These are phyloP conservation scores for Trichoderma aggressivum DNA, from an alignment of 2,329 filamentous ascomycete species.

Conservation along the genomic window DNA sequence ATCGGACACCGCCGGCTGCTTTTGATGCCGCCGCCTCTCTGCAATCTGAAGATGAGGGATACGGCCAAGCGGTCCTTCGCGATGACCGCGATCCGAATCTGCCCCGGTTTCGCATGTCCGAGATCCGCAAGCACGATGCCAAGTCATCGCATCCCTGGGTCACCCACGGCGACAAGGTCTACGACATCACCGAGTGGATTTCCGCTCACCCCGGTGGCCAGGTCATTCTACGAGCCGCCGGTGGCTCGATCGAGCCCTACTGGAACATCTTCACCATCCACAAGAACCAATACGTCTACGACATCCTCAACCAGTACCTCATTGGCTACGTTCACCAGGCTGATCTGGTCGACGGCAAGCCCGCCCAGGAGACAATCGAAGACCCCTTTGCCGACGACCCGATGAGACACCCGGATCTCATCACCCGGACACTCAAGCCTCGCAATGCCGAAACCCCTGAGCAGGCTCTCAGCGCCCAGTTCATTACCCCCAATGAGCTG, in stretches of 20 bases:
- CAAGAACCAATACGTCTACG: slow-evolving; percentile 60
- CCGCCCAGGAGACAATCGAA: slow-evolving; percentile 52
- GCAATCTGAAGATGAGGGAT: background rate
- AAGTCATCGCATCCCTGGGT: slow-evolving; percentile 59
- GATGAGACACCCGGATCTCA: slow-evolving; percentile 47
- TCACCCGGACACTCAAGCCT: slow-evolving; percentile 52
- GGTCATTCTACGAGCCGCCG: slow-evolving; percentile 64
- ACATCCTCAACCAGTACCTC: slow-evolving; percentile 62
- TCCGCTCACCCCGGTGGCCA: slow-evolving; percentile 63
- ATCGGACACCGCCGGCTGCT: slow-evolving; percentile 1
- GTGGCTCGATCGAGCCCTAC: slow-evolving; percentile 62
- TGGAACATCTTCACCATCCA: slow-evolving; percentile 71
- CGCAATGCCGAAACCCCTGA: slow-evolving; percentile 60
- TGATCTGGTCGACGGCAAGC: slow-evolving; percentile 57
- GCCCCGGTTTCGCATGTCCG: slow-evolving; percentile 48
- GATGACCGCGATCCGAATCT: slow-evolving; percentile 36
- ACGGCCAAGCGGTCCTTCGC: background rate
- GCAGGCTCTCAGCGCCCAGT: slow-evolving; percentile 45
- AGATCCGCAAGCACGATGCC: slow-evolving; percentile 52
- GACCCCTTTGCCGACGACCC: slow-evolving; percentile 59
- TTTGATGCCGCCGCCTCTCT: slow-evolving; percentile 11
- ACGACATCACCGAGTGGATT: slow-evolving; percentile 69
- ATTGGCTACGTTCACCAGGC: slow-evolving; percentile 58
- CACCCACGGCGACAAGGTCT: slow-evolving; percentile 60
- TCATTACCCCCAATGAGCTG: slow-evolving; percentile 52